Conservation (phyloP, 2,329 filamentous ascomycete species). For the Ambrosiella beaveri region DNA sequence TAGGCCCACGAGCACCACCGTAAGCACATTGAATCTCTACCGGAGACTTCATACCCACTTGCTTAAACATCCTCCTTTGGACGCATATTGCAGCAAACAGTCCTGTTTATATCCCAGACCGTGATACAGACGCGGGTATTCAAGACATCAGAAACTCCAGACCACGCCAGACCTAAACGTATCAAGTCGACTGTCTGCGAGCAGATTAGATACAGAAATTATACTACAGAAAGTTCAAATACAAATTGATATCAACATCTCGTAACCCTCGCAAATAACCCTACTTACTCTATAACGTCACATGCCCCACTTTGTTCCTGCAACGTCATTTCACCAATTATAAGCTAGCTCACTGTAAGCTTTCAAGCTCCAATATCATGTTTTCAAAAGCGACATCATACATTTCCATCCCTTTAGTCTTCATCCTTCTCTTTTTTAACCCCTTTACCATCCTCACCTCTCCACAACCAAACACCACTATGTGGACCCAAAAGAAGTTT, state of each 20-base stretch:
- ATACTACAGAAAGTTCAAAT: neutral
- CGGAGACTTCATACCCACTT: conserved; percentile 67
- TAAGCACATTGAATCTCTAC: conserved; percentile 65
- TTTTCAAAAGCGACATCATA: conserved; percentile 24
- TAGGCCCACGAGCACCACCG: conserved; percentile 85
- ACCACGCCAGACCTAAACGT: neutral
- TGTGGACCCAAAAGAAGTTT: conserved; percentile 73
- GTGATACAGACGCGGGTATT: conserved; percentile 1
- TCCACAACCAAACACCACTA: conserved; percentile 10
- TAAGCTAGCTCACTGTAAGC: neutral
- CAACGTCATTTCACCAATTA: neutral
- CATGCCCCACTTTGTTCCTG: neutral
- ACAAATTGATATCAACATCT: neutral
- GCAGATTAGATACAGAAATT: neutral
- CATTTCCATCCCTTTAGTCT: conserved; percentile 18
- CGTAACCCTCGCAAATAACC: neutral
- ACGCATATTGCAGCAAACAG: too few relatives aligned
- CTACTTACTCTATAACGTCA: neutral
- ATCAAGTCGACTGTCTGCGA: neutral
- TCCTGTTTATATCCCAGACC: neutral
- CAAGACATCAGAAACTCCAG: neutral
- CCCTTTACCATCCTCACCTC: neutral
- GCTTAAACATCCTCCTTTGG: conserved; percentile 23
- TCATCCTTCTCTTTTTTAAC: conserved; percentile 16
- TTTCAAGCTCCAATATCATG: neutral